A percentile compares a stretch with the other conserved stretches of the same genome.
Evolutionary conservation across 805 yeast genomes (phyloP).

Genomic region (Spathaspora sp.): DNA sequence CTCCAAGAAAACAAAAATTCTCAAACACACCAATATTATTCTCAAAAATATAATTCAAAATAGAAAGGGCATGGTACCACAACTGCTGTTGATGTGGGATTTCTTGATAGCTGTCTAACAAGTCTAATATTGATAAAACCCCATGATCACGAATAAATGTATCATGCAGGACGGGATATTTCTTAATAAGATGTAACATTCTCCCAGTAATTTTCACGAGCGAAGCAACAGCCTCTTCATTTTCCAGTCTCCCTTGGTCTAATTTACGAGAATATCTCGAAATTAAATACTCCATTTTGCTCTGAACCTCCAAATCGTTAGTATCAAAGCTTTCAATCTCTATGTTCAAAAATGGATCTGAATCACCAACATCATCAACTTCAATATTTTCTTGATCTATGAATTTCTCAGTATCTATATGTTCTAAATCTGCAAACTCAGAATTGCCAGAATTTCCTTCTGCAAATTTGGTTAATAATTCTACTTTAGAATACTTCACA

Average conservation of each 20-base stretch:
- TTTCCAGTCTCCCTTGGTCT: conserved; percentile 24
- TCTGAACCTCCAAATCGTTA: conserved; percentile 37
- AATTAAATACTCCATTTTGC: conserved; percentile 35
- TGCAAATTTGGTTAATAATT: conserved; percentile 26
- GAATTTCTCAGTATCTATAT: neutral
- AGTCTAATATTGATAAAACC: conserved; percentile 33
- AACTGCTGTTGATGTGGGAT: conserved; percentile 25
- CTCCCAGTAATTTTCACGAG: conserved; percentile 34
- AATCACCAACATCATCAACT: conserved; percentile 15
- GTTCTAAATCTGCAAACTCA: conserved; percentile 5
- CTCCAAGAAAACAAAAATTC: conserved; percentile 41
- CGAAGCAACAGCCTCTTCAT: conserved; percentile 26
- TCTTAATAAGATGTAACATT: conserved; percentile 34
- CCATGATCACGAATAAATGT: conserved; percentile 41
- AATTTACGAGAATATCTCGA: conserved; percentile 29
- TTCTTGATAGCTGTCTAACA: conserved; percentile 33
- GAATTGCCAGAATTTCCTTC: conserved; percentile 20
- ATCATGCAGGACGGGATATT: conserved; percentile 38
- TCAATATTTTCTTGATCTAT: conserved; percentile 5
- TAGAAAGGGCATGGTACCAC: conserved; percentile 35
- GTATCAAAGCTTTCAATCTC: conserved; percentile 39
- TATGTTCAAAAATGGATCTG: conserved; percentile 36
- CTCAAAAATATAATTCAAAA: conserved; percentile 32
- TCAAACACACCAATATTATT: conserved; percentile 29
- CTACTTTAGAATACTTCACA: conserved; percentile 18